Conservation (phyloP, 83 land plant genomes). For the Picea abies region DNA sequence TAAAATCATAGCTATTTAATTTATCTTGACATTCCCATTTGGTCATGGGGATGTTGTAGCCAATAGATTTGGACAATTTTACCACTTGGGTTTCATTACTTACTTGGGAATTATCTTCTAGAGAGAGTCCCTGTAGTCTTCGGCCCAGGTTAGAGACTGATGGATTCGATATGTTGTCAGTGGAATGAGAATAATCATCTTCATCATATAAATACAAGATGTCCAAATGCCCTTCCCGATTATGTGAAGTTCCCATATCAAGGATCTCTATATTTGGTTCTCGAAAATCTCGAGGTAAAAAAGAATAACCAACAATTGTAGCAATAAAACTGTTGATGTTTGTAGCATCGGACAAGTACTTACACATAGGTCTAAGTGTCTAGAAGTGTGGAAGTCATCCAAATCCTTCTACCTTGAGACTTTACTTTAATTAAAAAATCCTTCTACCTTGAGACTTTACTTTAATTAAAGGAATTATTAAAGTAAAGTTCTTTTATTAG, state of each 20-base stretch:
- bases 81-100: conserved; percentile 13
- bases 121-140: conserved; percentile 11
- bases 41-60: conserved; percentile 28
- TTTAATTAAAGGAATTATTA: too few species aligned
- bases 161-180: neutral
- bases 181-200: conserved; percentile 13
- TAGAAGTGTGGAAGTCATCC: too few species aligned
- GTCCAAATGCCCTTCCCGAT: conserved; percentile 19
- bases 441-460: too few species aligned
- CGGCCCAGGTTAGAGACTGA: neutral
- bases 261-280: too few species aligned
- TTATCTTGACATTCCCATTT: conserved; percentile 42
- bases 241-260: conserved; percentile 23
- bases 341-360: too few species aligned
- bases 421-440: too few species aligned
- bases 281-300: too few species aligned
- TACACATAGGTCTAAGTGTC: too few species aligned
- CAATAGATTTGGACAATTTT: conserved; percentile 32
- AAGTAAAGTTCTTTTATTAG: too few species aligned
- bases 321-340: too few species aligned
- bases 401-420: too few species aligned
- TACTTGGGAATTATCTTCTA: neutral
- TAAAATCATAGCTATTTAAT: conserved; percentile 24
- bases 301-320: too few species aligned
- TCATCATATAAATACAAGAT: conserved; percentile 16